These are phyloP conservation scores for Backusella circina DNA, from an alignment of 192 early-diverging fungal genomes.

Conservation along the genomic window DNA sequence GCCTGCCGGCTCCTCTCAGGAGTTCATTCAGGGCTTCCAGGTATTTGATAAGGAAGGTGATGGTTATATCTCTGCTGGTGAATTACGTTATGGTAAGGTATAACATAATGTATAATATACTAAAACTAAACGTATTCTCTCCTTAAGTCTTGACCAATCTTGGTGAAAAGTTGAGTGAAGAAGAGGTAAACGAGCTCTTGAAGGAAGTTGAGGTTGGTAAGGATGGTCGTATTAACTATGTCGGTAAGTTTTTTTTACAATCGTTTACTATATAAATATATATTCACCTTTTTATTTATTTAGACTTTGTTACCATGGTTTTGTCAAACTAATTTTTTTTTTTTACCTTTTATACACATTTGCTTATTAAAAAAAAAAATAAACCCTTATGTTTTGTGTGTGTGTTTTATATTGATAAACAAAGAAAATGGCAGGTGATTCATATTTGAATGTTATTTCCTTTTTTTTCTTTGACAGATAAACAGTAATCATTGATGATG, in stretches of 20 bases:
- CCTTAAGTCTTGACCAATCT: constrained; percentile 70
- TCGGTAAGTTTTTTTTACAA: constrained; percentile 42
- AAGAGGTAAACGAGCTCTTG: constrained; percentile 76
- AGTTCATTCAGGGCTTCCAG: constrained; percentile 83
- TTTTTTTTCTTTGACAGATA: too few relatives aligned
- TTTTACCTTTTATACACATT: background rate
- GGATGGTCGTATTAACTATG: constrained; percentile 80
- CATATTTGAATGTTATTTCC: too few relatives aligned
- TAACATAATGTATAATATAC: background rate
- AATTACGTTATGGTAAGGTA: constrained; percentile 67
- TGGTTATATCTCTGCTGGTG: constrained; percentile 72
- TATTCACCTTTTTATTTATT: background rate
- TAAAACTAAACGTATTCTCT: background rate
- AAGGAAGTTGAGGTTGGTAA: constrained; percentile 74
- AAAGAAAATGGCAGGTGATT: too few relatives aligned
- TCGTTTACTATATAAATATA: background rate
- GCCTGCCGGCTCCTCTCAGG: constrained; percentile 67
- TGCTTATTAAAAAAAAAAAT: background rate
- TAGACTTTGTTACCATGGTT: constrained; percentile 36
- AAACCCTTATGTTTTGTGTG: background rate
- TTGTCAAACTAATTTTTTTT: constrained; percentile 25
- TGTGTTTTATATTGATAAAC: background rate
- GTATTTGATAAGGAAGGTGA: constrained; percentile 83
- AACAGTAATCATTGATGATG: too few relatives aligned
- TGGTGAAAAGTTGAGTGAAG: constrained; percentile 76